Evolutionary conservation across 352 stramenopile species (phyloP).

Genomic region (Thraustochytrium striatum): DNA sequence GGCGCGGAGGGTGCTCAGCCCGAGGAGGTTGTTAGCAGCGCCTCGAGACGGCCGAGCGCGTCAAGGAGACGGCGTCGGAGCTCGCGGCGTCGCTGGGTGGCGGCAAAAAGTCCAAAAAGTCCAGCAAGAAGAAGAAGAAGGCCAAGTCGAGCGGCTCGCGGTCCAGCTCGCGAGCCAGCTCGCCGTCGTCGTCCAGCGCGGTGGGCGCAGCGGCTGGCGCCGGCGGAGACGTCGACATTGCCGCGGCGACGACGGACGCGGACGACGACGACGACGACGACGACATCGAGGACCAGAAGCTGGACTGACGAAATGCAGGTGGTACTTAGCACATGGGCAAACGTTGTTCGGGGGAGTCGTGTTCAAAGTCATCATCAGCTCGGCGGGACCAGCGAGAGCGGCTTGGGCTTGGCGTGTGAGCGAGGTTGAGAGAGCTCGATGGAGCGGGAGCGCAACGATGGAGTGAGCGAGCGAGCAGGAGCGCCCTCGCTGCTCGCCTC

Average conservation of each 20-base stretch:
- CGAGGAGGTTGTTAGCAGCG: neutral
- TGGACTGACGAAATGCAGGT: neutral
- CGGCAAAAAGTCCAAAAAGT: neutral
- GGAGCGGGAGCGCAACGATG: too few relatives aligned
- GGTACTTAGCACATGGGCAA: too few relatives aligned
- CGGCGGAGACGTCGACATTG: neutral
- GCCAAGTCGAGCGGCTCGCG: neutral
- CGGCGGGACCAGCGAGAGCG: too few relatives aligned
- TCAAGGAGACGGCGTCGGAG: conserved; percentile 15
- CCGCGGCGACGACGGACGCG: neutral
- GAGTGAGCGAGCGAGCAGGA: too few relatives aligned
- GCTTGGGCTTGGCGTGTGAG: too few relatives aligned
- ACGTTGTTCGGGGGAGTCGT: too few relatives aligned
- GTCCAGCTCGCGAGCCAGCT: too few relatives aligned
- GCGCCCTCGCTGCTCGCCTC: too few relatives aligned
- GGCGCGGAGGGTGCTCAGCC: conserved; percentile 1
- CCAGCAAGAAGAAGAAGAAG: conserved; percentile 38
- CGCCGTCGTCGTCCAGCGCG: too few relatives aligned
- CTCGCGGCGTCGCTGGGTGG: neutral
- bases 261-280: neutral
- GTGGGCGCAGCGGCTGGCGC: too few relatives aligned
- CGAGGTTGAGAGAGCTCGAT: too few relatives aligned
- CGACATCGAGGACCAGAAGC: neutral
- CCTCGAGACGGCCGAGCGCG: neutral
- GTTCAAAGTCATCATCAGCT: too few relatives aligned